These are phyloP conservation scores for Phylloporus sp. DNA, from an alignment of 768 basidiomycete species.

Conservation along the genomic window DNA sequence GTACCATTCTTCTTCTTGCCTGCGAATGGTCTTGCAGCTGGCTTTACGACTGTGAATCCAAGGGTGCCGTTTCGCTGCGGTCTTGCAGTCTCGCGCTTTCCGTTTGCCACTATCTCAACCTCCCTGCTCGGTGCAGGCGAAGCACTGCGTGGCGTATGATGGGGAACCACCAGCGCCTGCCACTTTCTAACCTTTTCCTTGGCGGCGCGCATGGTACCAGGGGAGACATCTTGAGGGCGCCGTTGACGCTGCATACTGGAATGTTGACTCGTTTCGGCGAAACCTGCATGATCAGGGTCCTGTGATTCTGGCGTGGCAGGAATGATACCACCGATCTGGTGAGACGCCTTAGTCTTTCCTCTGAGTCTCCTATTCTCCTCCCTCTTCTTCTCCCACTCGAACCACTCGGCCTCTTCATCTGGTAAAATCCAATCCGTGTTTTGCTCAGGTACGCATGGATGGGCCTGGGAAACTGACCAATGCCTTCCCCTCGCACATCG, in stretches of 20 bases:
- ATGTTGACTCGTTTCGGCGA: neutral
- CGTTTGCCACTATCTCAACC: neutral
- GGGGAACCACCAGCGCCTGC: constrained; percentile 29
- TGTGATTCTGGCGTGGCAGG: constrained; percentile 6
- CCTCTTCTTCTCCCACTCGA: constrained; percentile 39
- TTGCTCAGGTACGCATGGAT: constrained; percentile 22
- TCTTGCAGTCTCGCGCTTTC: constrained; percentile 19
- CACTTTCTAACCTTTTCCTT: constrained; percentile 35
- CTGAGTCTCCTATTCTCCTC: constrained; percentile 17
- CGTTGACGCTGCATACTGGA: constrained; percentile 2
- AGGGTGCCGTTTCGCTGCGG: constrained; percentile 29
- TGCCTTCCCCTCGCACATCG: constrained; percentile 37
- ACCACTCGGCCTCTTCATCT: constrained; percentile 48
- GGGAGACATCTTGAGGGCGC: constrained; percentile 17
- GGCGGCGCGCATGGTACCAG: constrained; percentile 25
- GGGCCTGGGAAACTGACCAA: constrained; percentile 22
- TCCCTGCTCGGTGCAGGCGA: constrained; percentile 4
- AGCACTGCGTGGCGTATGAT: neutral
- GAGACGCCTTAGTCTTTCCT: constrained; percentile 13
- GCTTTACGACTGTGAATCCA: constrained; percentile 45
- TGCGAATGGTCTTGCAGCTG: constrained; percentile 18
- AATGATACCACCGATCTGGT: neutral
- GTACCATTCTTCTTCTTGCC: constrained; percentile 22
- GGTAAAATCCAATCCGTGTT: constrained; percentile 36
- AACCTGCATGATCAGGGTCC: neutral